Evolutionary conservation across 1,284 basidiomycete genomes (phyloP), one percentile per base, ranked within the genome.

Genomic region (Porphyrellus sp.): DNA sequence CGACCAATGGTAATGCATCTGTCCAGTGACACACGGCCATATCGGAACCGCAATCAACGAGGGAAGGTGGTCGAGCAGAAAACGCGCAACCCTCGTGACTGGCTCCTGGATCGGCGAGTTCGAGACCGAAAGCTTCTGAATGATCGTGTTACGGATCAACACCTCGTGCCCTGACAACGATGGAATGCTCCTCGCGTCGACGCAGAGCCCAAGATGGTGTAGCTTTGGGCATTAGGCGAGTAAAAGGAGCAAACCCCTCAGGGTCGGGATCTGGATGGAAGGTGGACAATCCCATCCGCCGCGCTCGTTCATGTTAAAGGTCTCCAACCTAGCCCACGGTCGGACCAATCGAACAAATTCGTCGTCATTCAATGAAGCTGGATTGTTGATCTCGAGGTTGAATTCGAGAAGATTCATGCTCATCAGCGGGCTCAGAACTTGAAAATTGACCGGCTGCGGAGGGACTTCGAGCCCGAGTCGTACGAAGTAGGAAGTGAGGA

Each of bases 301-400:
- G 18, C 8, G 2, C 23, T 11, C 15, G 20, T 51, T 57, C 21
- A 53, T 8, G 13, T 47, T 15, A 30, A 60, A 37, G 1, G 9
- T 37, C 30, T 54, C 41, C 28, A 60, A 41, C n/a, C 44, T 40
- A 8, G 46, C 27, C 60, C 62, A 66, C 12, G 43, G 51, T 28
- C 35, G 52, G 8, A 38, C 51, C 16, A 64, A 24, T 24, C 5
- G 31, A 15, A 9, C 24, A 18, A 63, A 31, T 25, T 54, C 57
- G 12, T 58, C 50, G 13, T 64, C 61, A 13, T 51, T 27, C 39
- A 63, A 39, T 9, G 49, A 43, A 27, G 59, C 25, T 12, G 25
- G n/a, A 24, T 44, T 35, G 8, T 2, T 3, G 37, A 60, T 4
- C 8, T 41, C 2, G 24, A 58, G 3, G 5, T 25, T 3, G 5